phyloP scores from a whole-genome alignment of 2,329 filamentous ascomycete genomes.

The Pyricularia pennisetigena region DNA sequence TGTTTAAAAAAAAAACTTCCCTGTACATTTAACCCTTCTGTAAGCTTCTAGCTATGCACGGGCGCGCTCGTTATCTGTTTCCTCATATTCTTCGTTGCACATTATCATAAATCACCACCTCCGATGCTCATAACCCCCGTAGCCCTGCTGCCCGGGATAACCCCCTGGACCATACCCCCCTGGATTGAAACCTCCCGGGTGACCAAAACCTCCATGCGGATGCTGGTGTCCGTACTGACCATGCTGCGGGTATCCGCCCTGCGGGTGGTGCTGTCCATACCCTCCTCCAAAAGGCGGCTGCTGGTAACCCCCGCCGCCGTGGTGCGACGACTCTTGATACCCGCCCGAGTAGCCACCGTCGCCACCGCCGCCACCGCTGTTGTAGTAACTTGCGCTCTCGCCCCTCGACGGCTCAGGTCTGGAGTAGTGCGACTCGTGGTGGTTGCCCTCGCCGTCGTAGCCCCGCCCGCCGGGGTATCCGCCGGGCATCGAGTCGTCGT shows the following conservation, averaged over 20 bases:
- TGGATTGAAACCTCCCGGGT: too few species aligned
- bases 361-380: neutral
- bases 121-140: neutral
- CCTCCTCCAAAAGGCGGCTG: too few species aligned
- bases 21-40: neutral
- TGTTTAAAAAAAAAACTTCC: neutral
- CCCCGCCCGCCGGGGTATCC: neutral
- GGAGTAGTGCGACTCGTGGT: neutral
- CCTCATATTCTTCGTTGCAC: neutral
- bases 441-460: neutral
- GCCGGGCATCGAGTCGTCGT: neutral
- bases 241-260: neutral
- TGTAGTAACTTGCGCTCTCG: neutral
- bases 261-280: too few species aligned
- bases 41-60: neutral
- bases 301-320: neutral
- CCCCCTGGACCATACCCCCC: too few species aligned
- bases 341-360: neutral
- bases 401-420: neutral
- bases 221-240: neutral
- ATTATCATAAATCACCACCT: neutral
- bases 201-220: too few species aligned
- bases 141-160: neutral
- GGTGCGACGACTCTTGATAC: neutral
- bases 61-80: neutral